Conservation (phyloP, 2,329 filamentous ascomycete genomes). For the Zymoseptoria passerinii region DNA sequence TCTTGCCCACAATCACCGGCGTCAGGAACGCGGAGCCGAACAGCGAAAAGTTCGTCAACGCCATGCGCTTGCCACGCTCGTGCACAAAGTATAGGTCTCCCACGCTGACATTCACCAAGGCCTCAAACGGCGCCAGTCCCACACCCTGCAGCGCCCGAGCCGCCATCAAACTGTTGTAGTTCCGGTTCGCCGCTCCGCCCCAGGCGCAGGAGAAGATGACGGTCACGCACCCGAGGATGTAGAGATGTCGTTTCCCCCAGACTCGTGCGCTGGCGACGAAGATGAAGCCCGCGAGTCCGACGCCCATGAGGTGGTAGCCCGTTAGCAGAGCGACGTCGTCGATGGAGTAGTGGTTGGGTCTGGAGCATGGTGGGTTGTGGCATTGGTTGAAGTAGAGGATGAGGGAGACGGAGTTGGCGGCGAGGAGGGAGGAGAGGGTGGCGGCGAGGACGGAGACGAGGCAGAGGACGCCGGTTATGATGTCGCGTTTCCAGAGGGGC, state of each 20-base stretch:
- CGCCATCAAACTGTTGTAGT: slow-evolving; percentile 65
- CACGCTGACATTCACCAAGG: slow-evolving; percentile 77
- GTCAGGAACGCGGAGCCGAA: slow-evolving; percentile 69
- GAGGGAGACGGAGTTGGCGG: slow-evolving; percentile 76
- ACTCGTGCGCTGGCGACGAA: slow-evolving; percentile 82
- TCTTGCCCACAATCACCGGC: slow-evolving; percentile 83
- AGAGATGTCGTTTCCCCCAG: slow-evolving; percentile 88
- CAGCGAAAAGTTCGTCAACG: slow-evolving; percentile 61
- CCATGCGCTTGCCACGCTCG: slow-evolving; percentile 75
- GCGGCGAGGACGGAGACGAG: slow-evolving; percentile 75
- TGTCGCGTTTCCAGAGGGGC: slow-evolving; percentile 77
- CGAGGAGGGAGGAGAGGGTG: slow-evolving; percentile 75
- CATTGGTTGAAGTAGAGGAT: slow-evolving; percentile 51
- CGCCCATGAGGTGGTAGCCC: slow-evolving; percentile 78
- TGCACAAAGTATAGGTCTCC: slow-evolving; percentile 89
- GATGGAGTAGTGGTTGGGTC: slow-evolving; percentile 44
- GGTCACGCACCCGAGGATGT: slow-evolving; percentile 66
- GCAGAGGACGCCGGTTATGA: slow-evolving; percentile 71
- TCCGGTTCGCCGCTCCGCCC: slow-evolving; percentile 60
- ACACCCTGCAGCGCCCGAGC: slow-evolving; percentile 80
- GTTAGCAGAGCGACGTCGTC: slow-evolving; percentile 75
- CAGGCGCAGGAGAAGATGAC: slow-evolving; percentile 68
- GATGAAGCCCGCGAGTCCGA: slow-evolving; percentile 71
- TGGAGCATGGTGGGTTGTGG: background rate
- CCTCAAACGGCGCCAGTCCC: slow-evolving; percentile 80